Conservation (phyloP, 495 filamentous ascomycete genomes). For the Neurospora tetraspora region DNA sequence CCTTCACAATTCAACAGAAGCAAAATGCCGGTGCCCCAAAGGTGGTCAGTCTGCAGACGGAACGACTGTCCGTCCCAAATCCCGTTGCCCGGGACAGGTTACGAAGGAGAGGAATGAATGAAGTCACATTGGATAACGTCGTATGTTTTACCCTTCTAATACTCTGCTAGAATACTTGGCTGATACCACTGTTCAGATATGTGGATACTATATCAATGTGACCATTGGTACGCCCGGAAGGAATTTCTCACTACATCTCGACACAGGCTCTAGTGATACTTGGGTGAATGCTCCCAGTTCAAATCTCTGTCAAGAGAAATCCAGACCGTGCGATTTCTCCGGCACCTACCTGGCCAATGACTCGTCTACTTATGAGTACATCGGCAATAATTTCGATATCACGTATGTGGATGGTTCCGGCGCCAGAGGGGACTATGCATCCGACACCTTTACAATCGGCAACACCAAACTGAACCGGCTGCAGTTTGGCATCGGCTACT, state of each 20-base stretch:
- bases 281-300: slow-evolving; percentile 72
- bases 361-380: slow-evolving; percentile 72
- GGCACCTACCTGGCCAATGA: slow-evolving; percentile 64
- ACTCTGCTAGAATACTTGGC: neutral
- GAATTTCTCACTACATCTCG: slow-evolving; percentile 55
- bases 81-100: slow-evolving; percentile 34
- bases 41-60: slow-evolving; percentile 38
- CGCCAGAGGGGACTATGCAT: slow-evolving; percentile 73
- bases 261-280: slow-evolving; percentile 83
- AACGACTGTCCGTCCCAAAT: slow-evolving; percentile 30
- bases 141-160: slow-evolving; percentile 15
- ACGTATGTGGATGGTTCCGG: slow-evolving; percentile 81
- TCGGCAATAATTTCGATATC: slow-evolving; percentile 79
- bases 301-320: slow-evolving; percentile 39
- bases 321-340: slow-evolving; percentile 41
- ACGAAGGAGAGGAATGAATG: slow-evolving; percentile 32
- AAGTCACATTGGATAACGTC: slow-evolving; percentile 39
- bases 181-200: slow-evolving; percentile 32
- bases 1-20: slow-evolving; percentile 9
- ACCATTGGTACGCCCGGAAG: slow-evolving; percentile 63
- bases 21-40: slow-evolving; percentile 21
- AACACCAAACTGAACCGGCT: slow-evolving; percentile 45
- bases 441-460: slow-evolving; percentile 65
- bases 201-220: slow-evolving; percentile 61
- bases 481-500: slow-evolving; percentile 82